Evolutionary conservation across 257 asterid species (phyloP).

Genomic region (Solanum sejunctum): DNA sequence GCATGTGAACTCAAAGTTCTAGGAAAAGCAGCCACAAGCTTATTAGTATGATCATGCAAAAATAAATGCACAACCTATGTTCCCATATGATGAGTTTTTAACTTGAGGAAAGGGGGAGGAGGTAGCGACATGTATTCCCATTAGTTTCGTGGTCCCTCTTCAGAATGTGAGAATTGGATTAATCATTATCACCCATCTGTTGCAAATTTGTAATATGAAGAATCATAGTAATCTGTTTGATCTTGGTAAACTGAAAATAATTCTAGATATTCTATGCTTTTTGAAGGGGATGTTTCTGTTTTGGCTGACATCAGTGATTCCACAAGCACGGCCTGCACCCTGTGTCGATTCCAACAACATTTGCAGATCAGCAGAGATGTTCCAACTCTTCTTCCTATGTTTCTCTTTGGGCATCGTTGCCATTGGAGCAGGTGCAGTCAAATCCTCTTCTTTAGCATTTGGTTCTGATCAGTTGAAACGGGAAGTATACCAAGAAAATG

Average conservation of each 20-base stretch:
- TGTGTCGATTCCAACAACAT: constrained; percentile 18
- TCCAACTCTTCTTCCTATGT: constrained; percentile 33
- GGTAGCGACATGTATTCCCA: background rate
- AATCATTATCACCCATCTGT: background rate
- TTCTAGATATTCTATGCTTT: background rate
- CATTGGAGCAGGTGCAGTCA: constrained; percentile 56
- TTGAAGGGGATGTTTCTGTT: constrained; percentile 47
- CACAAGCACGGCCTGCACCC: constrained; percentile 48
- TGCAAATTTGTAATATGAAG: background rate
- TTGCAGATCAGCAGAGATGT: constrained; percentile 26
- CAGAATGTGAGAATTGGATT: background rate
- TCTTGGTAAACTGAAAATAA: background rate
- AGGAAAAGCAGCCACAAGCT: background rate
- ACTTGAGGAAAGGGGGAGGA: background rate
- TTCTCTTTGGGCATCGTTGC: constrained; percentile 46
- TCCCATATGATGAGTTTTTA: background rate
- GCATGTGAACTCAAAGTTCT: background rate
- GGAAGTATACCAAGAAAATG: constrained; percentile 4
- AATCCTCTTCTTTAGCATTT: constrained; percentile 54
- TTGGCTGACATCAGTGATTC: constrained; percentile 53
- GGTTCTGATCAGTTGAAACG: constrained; percentile 50
- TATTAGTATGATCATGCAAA: background rate
- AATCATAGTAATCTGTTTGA: background rate
- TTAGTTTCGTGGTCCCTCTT: background rate
- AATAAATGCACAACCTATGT: background rate